Evolutionary conservation across 176 grass and related monocot species (phyloP).

Genomic region (bread wheat (Triticum aestivum)): DNA sequence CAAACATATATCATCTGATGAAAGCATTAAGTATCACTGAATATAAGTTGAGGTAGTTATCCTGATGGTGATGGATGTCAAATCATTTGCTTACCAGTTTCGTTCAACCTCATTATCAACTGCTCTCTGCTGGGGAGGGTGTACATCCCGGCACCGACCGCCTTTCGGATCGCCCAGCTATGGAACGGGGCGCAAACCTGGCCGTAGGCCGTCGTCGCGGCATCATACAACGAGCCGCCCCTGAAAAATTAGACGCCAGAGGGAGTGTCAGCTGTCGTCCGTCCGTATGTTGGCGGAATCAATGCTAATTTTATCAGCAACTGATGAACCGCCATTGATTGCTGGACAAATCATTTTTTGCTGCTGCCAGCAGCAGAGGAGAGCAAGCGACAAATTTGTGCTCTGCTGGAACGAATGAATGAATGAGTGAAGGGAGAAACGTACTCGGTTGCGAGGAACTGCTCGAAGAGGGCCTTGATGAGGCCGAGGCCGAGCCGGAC

Average conservation of each 20-base stretch:
- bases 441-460: slow-evolving; percentile 73
- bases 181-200: slow-evolving; percentile 98
- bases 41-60: neutral
- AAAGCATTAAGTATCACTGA: neutral
- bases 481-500: slow-evolving; percentile 93
- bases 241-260: slow-evolving; percentile 45
- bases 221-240: slow-evolving; percentile 73
- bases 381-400: neutral
- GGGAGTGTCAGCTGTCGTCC: slow-evolving; percentile 13
- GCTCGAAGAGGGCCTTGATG: slow-evolving; percentile 84
- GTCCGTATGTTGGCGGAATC: neutral
- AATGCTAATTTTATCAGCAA: slow-evolving; percentile 3
- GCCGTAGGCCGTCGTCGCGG: slow-evolving; percentile 82
- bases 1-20: too few species aligned
- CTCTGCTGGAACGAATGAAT: neutral
- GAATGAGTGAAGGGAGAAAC: neutral
- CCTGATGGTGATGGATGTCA: neutral
- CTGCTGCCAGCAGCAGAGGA: neutral
- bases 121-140: slow-evolving; percentile 87
- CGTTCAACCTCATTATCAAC: slow-evolving; percentile 69
- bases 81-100: slow-evolving; percentile 57
- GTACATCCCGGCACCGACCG: slow-evolving; percentile 92
- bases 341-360: neutral
- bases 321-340: neutral
- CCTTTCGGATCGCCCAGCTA: slow-evolving; percentile 88